Conservation (phyloP, 768 basidiomycete species). For the Serendipita sp. region DNA sequence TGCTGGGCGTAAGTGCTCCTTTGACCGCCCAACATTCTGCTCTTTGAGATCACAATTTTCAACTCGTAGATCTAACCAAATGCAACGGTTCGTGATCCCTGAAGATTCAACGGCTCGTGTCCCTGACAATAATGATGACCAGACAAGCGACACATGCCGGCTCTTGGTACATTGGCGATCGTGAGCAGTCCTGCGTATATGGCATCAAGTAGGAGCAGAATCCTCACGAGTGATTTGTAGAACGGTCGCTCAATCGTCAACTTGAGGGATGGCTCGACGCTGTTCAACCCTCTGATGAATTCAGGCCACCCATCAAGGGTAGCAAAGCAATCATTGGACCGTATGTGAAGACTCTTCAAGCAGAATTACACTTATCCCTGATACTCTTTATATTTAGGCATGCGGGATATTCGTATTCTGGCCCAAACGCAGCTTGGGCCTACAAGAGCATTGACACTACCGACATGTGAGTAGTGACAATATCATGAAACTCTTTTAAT, state of each 20-base stretch:
- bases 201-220: not conserved
- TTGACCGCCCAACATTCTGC: no score
- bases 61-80: no score
- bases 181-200: constrained; percentile 23
- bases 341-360: constrained; percentile 32
- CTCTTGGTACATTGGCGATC: constrained; percentile 70
- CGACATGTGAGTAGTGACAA: constrained; percentile 47
- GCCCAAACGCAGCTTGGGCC: constrained; percentile 89
- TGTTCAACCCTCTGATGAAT: constrained; percentile 34
- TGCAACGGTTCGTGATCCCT: no score
- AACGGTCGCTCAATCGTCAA: constrained; percentile 39
- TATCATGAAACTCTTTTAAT: not conserved
- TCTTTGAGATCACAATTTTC: no score
- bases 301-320: constrained; percentile 49
- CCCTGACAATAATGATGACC: no score
- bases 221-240: constrained; percentile 24
- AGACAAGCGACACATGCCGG: constrained; percentile 73
- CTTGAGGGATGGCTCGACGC: constrained; percentile 46
- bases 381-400: constrained; percentile 49
- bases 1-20: no score
- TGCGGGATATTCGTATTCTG: constrained; percentile 92
- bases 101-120: no score
- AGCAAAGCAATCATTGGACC: constrained; percentile 90
- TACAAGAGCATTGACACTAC: constrained; percentile 76
- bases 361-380: not conserved